phyloP scores from a whole-genome alignment of 164 flowering plant species.

The Nymphaea colorata region DNA sequence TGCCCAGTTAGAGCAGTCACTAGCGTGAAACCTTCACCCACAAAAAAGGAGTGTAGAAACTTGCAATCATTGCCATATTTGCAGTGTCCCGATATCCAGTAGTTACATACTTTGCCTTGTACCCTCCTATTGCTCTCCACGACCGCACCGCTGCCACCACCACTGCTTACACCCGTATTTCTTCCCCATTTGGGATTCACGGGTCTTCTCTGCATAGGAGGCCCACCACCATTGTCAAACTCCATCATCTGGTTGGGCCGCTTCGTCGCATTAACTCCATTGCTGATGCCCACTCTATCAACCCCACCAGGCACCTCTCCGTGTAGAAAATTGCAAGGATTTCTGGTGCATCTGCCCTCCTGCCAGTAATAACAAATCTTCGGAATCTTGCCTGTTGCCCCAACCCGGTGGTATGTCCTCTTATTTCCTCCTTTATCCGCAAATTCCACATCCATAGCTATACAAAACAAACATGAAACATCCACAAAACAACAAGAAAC shows the following conservation, averaged over 20 bases:
- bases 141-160: conserved; percentile 9
- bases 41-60: conserved; percentile 63
- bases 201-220: neutral
- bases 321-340: conserved; percentile 50
- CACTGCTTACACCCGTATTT: conserved; percentile 8
- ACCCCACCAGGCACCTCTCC: conserved; percentile 25
- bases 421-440: conserved; percentile 11
- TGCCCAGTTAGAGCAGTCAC: conserved; percentile 82
- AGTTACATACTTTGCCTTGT: conserved; percentile 46
- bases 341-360: conserved; percentile 50
- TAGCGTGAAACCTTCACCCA: conserved; percentile 48
- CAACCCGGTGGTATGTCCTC: conserved; percentile 15
- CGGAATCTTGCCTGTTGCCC: conserved; percentile 15
- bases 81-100: conserved; percentile 70
- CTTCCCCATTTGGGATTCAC: conserved; percentile 44
- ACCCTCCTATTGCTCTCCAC: conserved; percentile 4
- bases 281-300: neutral
- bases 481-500: neutral
- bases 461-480: neutral
- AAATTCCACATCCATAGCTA: conserved; percentile 17
- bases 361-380: conserved; percentile 69
- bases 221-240: neutral
- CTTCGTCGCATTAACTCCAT: conserved; percentile 10
- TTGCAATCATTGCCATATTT: conserved; percentile 53
- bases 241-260: conserved; percentile 13